These are phyloP conservation scores for Chrysanthemum seticuspe DNA, from an alignment of 129 eudicot species.

Conservation along the genomic window DNA sequence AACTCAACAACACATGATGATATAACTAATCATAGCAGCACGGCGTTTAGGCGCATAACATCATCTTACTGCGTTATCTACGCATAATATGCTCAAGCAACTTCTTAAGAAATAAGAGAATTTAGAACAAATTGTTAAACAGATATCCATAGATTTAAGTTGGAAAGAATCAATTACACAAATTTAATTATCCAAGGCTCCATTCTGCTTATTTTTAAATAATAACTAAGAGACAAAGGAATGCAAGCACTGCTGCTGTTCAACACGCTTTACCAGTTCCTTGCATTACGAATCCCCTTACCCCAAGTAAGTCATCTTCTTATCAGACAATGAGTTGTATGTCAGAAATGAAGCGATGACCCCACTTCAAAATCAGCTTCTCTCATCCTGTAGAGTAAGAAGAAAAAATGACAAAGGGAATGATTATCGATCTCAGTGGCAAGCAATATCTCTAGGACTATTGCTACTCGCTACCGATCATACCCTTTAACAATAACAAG, in stretches of 20 bases:
- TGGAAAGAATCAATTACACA: not conserved
- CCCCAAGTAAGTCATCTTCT: not conserved
- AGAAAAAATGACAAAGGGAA: slow-evolving; percentile 2
- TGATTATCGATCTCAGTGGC: not conserved
- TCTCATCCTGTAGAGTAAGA: not conserved
- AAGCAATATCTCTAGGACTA: not conserved
- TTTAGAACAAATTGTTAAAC: not conserved
- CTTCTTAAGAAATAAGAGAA: too few relatives aligned
- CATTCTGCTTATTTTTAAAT: not conserved
- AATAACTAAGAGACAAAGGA: not conserved
- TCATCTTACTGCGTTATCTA: too few relatives aligned
- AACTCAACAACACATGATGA: too few relatives aligned
- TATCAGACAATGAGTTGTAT: not conserved
- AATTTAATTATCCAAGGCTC: not conserved
- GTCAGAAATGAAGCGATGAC: not conserved
- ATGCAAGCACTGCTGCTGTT: not conserved
- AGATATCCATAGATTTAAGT: not conserved
- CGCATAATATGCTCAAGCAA: too few relatives aligned
- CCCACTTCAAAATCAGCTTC: not conserved
- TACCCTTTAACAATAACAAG: not conserved
- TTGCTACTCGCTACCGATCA: not conserved
- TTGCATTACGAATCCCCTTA: not conserved
- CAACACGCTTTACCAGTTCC: not conserved
- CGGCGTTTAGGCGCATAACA: too few relatives aligned
- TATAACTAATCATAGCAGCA: too few relatives aligned